Evolutionary conservation across 768 basidiomycete species (phyloP).

Genomic region (Auricularia auricula-judae): DNA sequence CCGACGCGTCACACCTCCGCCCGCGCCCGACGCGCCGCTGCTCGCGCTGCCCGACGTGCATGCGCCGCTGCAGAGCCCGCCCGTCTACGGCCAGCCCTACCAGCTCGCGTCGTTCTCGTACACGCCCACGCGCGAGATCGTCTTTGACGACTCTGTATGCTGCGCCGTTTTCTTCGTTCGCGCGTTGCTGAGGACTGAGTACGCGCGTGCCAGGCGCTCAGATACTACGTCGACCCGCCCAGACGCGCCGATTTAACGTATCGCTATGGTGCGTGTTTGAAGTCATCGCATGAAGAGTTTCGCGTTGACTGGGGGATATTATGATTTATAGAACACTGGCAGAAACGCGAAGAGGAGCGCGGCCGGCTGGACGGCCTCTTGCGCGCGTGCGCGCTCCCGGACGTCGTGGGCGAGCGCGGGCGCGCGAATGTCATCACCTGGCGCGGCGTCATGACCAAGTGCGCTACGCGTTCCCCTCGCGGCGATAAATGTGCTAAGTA

Average conservation of each 20-base stretch:
- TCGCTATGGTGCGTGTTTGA: conserved; percentile 36
- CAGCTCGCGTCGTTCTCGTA: conserved; percentile 67
- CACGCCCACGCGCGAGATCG: conserved; percentile 21
- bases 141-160: conserved; percentile 2
- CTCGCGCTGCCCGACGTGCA: too few relatives aligned
- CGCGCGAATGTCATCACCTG: conserved; percentile 32
- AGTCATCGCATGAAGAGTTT: too few relatives aligned
- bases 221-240: conserved; percentile 64
- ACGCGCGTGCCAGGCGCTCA: conserved; percentile 32
- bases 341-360: conserved; percentile 49
- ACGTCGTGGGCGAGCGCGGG: conserved; percentile 21
- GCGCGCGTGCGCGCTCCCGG: conserved; percentile 39
- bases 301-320: too few relatives aligned
- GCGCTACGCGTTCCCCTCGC: conserved; percentile 15
- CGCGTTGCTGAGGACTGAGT: not conserved
- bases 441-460: conserved; percentile 84
- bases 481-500: conserved; percentile 23
- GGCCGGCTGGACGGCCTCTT: conserved; percentile 62
- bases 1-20: too few relatives aligned
- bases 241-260: conserved; percentile 49
- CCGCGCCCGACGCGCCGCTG: too few relatives aligned
- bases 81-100: conserved; percentile 26
- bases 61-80: too few relatives aligned
- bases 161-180: not conserved
- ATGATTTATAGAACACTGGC: conserved; percentile 38